Base-by-base conservation (phyloP, 352 stramenopile genomes). In the Globisporangium iwayamae region DNA sequence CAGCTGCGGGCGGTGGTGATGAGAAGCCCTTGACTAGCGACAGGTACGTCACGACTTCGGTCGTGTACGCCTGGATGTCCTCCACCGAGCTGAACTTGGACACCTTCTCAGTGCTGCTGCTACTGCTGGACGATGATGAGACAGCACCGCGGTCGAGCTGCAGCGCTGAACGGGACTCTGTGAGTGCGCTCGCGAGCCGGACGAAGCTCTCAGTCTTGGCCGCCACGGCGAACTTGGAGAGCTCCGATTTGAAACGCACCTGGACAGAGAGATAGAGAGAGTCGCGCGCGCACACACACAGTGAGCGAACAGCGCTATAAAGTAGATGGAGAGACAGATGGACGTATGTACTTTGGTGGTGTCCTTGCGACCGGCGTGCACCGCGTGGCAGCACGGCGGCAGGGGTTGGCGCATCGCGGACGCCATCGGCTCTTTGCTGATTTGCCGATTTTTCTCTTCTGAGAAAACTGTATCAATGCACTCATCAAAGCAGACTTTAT, bases 21-120 rank as follows among this genome's bases (percentile, higher is more conserved):
- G 28, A 67, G 70, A 89, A 91, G 5, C 82, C 82, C 56, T 83
- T 74, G 52, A 91, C 69, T 2, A 91, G 70, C 38, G 82, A 72
- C 62, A 89, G 36, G 56, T 91, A 91, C 54, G 73, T 38, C 16
- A 28, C 51, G 36, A 87, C 43, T 28, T 63, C 53, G 52, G 72
- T 46, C n/a, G 75, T 48, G 60, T 85, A 83, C 13, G 30, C 30
- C 11, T 76, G 56, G 32, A 81, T 69, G 25, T 72, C 58, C 6
- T 78, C 75, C 22, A 83, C 56, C 3, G 64, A 50, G 18, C 53
- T 51, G 54, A 75, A 75, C n/a, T n/a, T 55, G 39, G 43, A 75
- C 57, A n/a, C 61, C 38, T 55, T 71, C 39, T 41, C 67, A 30
- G 18, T 62, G 32, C 60, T 75, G 60, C 16, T 6, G 41, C 56